Percentiles rank a stretch among this genome's conserved stretches.
phyloP scores from a whole-genome alignment of 768 basidiomycete genomes.

The Psilocybe cyanescens region DNA sequence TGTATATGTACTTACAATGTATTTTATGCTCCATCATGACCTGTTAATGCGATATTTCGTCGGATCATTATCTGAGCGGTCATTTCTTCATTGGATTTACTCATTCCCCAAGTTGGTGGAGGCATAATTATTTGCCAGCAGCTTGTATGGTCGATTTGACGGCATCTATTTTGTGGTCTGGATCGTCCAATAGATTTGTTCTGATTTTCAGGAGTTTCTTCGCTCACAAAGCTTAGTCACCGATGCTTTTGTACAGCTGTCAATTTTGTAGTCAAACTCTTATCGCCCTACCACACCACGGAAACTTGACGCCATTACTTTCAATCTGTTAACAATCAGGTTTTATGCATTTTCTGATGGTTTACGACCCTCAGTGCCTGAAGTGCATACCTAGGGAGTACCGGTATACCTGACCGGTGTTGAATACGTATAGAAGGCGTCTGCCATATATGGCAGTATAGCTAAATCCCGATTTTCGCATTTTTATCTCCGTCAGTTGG shows the following conservation, averaged over 20 bases:
- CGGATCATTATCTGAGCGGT: constrained; percentile 5
- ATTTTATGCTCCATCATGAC: constrained; percentile 10
- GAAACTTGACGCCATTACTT: background rate
- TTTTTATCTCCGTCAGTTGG: background rate
- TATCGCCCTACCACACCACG: too few relatives aligned
- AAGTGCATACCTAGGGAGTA: too few relatives aligned
- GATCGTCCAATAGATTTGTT: background rate
- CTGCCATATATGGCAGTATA: background rate
- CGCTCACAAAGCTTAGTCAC: background rate
- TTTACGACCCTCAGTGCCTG: background rate
- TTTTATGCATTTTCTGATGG: background rate
- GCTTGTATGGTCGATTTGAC: background rate
- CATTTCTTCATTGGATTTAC: background rate
- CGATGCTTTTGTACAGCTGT: background rate
- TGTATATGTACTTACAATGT: constrained; percentile 9
- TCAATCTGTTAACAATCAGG: background rate
- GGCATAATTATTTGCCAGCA: background rate
- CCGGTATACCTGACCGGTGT: background rate
- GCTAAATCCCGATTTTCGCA: background rate
- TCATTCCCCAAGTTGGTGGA: background rate
- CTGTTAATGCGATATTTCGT: constrained; percentile 9
- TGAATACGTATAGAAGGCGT: background rate
- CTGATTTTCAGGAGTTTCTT: background rate
- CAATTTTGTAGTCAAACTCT: background rate
- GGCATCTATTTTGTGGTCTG: background rate